Base-by-base conservation (phyloP, 352 stramenopile genomes). In the Pythium pyrilobum region DNA sequence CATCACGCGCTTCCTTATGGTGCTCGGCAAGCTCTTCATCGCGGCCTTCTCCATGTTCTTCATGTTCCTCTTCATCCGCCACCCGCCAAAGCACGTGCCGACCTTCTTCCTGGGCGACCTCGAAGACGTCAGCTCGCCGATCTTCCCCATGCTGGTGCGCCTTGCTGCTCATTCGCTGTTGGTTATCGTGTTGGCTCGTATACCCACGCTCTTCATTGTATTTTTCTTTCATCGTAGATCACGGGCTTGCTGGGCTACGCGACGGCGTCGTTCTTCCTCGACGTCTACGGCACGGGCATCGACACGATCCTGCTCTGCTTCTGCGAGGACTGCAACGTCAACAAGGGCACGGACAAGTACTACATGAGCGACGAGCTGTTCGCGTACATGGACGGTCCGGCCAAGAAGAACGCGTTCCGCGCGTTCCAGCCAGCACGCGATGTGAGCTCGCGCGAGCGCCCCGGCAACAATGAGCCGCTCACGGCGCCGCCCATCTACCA, bases 11-110 rank as follows among this genome's bases (percentile, higher is more conserved):
- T 87, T 97, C 66, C 76, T 96, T 20, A 76, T 96, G 63, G 56
- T 87, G 40, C 56, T 96, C n/a, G 89, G 84, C 56, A 96, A 96
- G 63, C 53, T 96, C 25, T 87, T 89, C 60, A 93, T 96, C 71
- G 85, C 80, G 16, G 66, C 62, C 12, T 84, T 84, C 50, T 76
- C 69, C 39, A 85, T 85, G 71, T 72, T 92, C 49, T 87, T 89
- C 65, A 85, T 90, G 67, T 92, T 90, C 59, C 64, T 92, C 44
- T 88, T 88, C 57, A 87, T 90, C 52, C 69, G 66, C 24, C 68
- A 87, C 49, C 80, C 76, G 4, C 80, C 81, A 0, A 47, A 56
- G 15, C 49, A 77, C 3, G 45, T 88, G 11, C 70, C 77, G 21
- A 84, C 70, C 21, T 92, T 91, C 66, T 86, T 93, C 61, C 62